Percentiles rank a stretch among this genome's conserved stretches.
phyloP scores from a whole-genome alignment of 2,329 filamentous ascomycete genomes.

The Diplodia seriata region DNA sequence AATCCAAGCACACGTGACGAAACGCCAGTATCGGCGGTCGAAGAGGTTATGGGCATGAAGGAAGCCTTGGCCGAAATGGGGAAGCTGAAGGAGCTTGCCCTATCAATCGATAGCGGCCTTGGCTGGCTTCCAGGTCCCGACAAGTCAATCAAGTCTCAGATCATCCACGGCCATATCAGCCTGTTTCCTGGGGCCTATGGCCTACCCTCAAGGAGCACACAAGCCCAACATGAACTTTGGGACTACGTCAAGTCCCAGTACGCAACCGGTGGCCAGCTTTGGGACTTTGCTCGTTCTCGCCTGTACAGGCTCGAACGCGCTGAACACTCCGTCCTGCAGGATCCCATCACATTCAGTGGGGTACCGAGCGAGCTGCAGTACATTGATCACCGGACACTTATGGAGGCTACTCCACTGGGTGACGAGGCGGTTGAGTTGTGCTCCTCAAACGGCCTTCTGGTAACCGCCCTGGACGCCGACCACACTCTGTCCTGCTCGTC shows the following conservation, averaged over 20 bases:
- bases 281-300: not conserved
- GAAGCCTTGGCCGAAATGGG: constrained; percentile 64
- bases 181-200: constrained; percentile 33
- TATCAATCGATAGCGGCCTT: constrained; percentile 71
- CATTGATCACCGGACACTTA: not conserved
- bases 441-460: constrained; percentile 3
- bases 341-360: not conserved
- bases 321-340: not conserved
- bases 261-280: not conserved
- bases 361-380: constrained; percentile 9
- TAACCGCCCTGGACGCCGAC: not conserved
- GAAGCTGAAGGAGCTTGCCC: constrained; percentile 66
- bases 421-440: not conserved
- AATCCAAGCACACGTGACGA: constrained; percentile 64
- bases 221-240: constrained; percentile 49
- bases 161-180: constrained; percentile 51
- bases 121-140: constrained; percentile 72
- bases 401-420: constrained; percentile 5
- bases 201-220: constrained; percentile 46
- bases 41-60: constrained; percentile 68
- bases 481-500: not conserved
- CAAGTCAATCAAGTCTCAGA: constrained; percentile 56
- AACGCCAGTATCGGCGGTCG: constrained; percentile 67
- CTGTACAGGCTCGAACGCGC: constrained; percentile 6
- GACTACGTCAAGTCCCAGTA: constrained; percentile 38